Evolutionary conservation across 192 early-diverging fungal genomes (phyloP).

Genomic region (Paraglomus occultum): DNA sequence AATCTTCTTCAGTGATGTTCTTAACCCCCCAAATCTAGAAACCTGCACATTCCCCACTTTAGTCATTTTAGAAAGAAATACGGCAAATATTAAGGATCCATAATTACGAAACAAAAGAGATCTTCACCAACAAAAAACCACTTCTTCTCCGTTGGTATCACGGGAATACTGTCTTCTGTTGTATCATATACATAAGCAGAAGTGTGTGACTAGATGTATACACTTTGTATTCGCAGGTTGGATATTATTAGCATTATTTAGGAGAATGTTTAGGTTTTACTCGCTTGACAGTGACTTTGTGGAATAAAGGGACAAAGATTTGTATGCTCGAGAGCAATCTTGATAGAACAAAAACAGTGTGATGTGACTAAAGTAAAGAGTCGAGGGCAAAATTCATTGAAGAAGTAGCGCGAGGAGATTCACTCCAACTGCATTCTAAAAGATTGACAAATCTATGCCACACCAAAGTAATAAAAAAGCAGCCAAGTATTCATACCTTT

Average conservation of each 20-base stretch:
- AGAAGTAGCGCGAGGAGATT: conserved; percentile 6
- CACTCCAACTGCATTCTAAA: conserved; percentile 8
- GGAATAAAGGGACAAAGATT: conserved; percentile 1
- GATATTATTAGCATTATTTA: too few relatives aligned
- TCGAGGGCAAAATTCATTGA: neutral
- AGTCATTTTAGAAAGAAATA: too few relatives aligned
- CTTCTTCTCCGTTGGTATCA: too few relatives aligned
- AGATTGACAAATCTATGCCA: conserved; percentile 6
- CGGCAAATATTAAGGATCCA: too few relatives aligned
- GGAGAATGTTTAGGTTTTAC: too few relatives aligned
- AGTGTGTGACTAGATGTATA: too few relatives aligned
- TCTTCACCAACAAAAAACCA: too few relatives aligned
- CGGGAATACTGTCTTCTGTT: too few relatives aligned
- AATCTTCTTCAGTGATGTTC: neutral
- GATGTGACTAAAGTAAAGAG: conserved; percentile 2
- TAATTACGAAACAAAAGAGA: too few relatives aligned
- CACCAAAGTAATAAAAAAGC: conserved; percentile 3
- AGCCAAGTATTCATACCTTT: conserved; percentile 56
- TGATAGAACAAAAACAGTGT: neutral
- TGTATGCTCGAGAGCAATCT: conserved; percentile 5
- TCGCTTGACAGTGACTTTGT: neutral
- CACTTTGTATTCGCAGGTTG: too few relatives aligned
- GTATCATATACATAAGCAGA: too few relatives aligned
- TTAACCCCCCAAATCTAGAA: neutral
- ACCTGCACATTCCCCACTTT: too few relatives aligned